Evolutionary conservation across 306 rosid genomes (phyloP).

Genomic region (Cucurbita maxima): DNA sequence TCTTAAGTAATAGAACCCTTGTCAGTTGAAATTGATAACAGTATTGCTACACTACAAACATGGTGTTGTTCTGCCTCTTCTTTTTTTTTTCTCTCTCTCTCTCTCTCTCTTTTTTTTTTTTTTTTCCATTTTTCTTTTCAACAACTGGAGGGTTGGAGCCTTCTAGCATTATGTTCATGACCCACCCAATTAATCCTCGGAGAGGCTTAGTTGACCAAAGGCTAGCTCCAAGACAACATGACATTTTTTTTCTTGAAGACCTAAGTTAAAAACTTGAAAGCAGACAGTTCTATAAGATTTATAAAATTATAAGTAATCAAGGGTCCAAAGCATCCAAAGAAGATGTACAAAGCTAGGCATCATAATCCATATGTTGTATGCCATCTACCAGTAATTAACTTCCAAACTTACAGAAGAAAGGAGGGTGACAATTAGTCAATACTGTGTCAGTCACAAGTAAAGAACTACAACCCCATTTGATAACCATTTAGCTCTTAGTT

Average conservation of each 20-base stretch:
- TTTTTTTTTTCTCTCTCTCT: no score
- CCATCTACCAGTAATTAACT: not conserved
- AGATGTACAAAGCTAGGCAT: not conserved
- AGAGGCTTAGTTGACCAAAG: not conserved
- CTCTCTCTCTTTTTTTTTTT: not conserved
- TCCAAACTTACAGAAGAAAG: not conserved
- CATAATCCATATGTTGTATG: not conserved
- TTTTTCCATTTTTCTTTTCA: not conserved
- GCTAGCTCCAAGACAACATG: not conserved
- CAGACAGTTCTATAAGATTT: not conserved
- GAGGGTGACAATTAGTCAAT: not conserved
- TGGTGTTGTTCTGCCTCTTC: not conserved
- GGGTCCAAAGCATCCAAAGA: not conserved
- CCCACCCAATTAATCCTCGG: not conserved
- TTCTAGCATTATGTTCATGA: not conserved
- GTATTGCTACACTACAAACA: not conserved
- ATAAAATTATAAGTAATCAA: not conserved
- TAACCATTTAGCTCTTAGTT: no score
- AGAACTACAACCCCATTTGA: not conserved
- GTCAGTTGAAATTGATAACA: not conserved
- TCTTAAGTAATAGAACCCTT: not conserved
- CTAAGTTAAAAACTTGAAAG: not conserved
- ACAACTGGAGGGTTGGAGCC: not conserved
- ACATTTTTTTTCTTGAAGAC: not conserved
- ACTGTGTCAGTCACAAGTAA: not conserved